Evolutionary conservation across 208 protist species (phyloP).

Genomic region (Tritrichomonas musculus): DNA sequence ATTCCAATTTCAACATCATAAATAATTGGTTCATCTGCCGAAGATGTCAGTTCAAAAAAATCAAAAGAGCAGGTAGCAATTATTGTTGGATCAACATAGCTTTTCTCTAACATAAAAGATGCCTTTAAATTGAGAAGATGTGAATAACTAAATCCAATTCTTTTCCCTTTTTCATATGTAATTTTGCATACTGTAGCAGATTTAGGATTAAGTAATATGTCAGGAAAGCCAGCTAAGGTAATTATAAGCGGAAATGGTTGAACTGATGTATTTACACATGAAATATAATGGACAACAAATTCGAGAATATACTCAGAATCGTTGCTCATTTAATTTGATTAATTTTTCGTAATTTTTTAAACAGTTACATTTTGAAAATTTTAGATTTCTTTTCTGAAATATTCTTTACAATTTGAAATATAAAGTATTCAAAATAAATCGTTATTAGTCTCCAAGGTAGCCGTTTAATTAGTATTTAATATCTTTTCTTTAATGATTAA

Average conservation of each 20-base stretch:
- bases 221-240: background rate
- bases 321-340: too few relatives aligned
- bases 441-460: too few relatives aligned
- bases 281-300: background rate
- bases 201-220: background rate
- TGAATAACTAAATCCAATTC: background rate
- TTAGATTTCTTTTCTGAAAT: too few relatives aligned
- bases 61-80: background rate
- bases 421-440: too few relatives aligned
- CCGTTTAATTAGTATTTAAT: too few relatives aligned
- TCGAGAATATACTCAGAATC: background rate
- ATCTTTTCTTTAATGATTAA: too few relatives aligned
- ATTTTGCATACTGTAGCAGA: constrained; percentile 11
- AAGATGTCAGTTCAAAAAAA: background rate
- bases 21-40: background rate
- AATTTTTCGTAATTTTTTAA: too few relatives aligned
- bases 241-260: background rate
- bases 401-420: too few relatives aligned
- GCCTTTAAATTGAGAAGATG: background rate
- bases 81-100: background rate
- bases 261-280: background rate
- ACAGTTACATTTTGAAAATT: too few relatives aligned
- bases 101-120: background rate
- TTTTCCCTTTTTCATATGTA: constrained; percentile 1
- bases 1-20: background rate